phyloP scores from a whole-genome alignment of 345 rosid species.

The Psidium friedrichsthalianum region DNA sequence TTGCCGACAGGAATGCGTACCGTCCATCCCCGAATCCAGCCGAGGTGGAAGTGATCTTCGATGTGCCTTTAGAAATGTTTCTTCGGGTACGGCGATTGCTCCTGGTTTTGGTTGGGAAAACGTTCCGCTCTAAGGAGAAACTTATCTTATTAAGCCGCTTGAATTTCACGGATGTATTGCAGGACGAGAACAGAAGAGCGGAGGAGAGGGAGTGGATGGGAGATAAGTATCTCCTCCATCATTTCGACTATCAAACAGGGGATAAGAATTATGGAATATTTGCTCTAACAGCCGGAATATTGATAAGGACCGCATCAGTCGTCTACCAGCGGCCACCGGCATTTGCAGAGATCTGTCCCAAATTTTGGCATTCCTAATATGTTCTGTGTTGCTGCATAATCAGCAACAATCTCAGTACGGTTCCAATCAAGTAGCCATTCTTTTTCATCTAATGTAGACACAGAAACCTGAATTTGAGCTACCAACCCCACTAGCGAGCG shows the following conservation, averaged over 20 bases:
- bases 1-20: conserved; percentile 32
- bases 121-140: background rate
- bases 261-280: conserved; percentile 27
- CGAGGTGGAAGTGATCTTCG: conserved; percentile 60
- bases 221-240: conserved; percentile 37
- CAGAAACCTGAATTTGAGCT: background rate
- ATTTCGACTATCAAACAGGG: conserved; percentile 35
- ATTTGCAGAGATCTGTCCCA: conserved; percentile 42
- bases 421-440: background rate
- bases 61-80: conserved; percentile 69
- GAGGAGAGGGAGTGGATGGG: conserved; percentile 48
- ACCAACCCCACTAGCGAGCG: background rate
- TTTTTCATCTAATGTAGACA: background rate
- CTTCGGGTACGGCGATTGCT: conserved; percentile 29
- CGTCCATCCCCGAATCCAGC: conserved; percentile 27
- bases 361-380: conserved; percentile 23
- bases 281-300: conserved; percentile 61
- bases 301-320: conserved; percentile 44
- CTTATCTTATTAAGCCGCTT: background rate
- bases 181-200: conserved; percentile 42
- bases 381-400: background rate
- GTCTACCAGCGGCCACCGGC: conserved; percentile 35
- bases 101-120: background rate
- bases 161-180: background rate
- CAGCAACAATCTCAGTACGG: background rate